Conservation (phyloP, 2,329 filamentous ascomycete species). For the Colletotrichum salicis region DNA sequence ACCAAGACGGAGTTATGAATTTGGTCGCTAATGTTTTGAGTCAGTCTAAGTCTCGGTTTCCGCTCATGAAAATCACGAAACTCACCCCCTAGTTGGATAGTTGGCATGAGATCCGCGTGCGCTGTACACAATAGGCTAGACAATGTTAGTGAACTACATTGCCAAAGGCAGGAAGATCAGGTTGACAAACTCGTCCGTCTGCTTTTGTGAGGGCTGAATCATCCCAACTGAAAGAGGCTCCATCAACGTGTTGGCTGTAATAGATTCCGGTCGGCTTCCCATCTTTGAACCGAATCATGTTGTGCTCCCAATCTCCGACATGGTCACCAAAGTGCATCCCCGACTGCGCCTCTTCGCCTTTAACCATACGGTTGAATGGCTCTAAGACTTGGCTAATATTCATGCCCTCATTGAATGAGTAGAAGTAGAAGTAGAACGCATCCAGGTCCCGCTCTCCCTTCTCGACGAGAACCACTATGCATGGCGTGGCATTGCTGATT, state of each 20-base stretch:
- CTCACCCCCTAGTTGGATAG: conserved; percentile 44
- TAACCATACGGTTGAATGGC: conserved; percentile 40
- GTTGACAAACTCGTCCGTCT: conserved; percentile 41
- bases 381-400: conserved; percentile 47
- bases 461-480: conserved; percentile 45
- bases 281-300: conserved; percentile 45
- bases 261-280: conserved; percentile 43
- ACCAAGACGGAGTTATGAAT: conserved; percentile 45
- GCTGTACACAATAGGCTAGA: conserved; percentile 48
- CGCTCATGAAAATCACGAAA: accelerated
- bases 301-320: conserved; percentile 46
- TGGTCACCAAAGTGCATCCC: conserved; percentile 46
- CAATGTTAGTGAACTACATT: neutral
- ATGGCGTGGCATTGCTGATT: conserved; percentile 42
- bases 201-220: conserved; percentile 39
- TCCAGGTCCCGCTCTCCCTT: conserved; percentile 42
- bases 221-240: conserved; percentile 42
- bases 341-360: conserved; percentile 20
- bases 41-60: neutral
- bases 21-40: conserved; percentile 39
- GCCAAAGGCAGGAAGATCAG: neutral
- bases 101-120: conserved; percentile 49
- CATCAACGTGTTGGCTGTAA: conserved; percentile 43
- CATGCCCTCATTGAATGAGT: conserved; percentile 45
- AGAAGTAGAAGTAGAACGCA: conserved; percentile 49